These are phyloP conservation scores for Rhynchospora breviuscula DNA, from an alignment of 176 grass and related monocot species.

Conservation along the genomic window DNA sequence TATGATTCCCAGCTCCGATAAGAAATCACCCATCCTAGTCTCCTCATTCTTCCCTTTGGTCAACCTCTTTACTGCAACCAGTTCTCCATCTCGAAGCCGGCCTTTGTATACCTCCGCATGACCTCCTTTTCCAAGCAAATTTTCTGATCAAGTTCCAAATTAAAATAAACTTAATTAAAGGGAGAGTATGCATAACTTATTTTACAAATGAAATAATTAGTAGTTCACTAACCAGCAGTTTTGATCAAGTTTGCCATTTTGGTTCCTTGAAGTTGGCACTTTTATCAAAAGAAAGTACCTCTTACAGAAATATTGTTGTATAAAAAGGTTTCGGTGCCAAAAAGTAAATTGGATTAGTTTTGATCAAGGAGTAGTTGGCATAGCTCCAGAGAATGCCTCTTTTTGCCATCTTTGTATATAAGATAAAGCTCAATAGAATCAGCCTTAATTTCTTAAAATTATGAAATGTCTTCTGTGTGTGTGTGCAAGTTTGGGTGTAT, in stretches of 20 bases:
- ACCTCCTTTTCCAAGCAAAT: constrained; percentile 91
- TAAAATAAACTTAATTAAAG: constrained; percentile 22
- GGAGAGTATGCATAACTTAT: background rate
- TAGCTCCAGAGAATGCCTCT: background rate
- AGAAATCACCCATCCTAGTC: constrained; percentile 71
- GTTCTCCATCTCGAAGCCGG: constrained; percentile 55
- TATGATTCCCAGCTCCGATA: constrained; percentile 98
- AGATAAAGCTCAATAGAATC: background rate
- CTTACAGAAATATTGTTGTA: background rate
- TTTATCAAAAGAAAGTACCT: background rate
- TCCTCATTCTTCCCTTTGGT: constrained; percentile 83
- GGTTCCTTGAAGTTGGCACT: background rate
- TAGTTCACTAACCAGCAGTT: background rate
- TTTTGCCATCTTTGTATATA: background rate
- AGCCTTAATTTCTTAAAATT: background rate
- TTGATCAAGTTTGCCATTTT: background rate
- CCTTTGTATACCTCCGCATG: constrained; percentile 95
- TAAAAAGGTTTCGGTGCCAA: background rate
- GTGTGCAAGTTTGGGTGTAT: background rate
- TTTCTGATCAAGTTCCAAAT: constrained; percentile 41
- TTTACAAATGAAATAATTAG: background rate
- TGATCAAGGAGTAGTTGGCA: background rate
- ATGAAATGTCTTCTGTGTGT: background rate
- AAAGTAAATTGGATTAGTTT: background rate
- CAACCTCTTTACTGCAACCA: constrained; percentile 86